Conservation (phyloP, 1,284 basidiomycete genomes). For the Cutaneotrichosporon cutaneum region DNA sequence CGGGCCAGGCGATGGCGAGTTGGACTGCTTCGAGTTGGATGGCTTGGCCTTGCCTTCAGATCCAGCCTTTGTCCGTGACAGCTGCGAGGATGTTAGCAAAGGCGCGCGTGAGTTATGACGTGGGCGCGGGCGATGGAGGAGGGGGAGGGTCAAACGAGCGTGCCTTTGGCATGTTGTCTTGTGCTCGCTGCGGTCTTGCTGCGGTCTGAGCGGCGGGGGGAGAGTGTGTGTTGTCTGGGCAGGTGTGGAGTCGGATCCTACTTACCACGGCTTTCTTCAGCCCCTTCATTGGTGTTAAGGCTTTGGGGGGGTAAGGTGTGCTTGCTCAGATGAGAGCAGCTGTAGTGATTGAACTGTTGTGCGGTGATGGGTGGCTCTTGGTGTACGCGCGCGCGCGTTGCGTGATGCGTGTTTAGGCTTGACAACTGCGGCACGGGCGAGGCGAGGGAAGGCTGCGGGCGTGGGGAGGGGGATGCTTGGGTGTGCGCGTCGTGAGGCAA, state of each 20-base stretch:
- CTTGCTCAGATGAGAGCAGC: background rate
- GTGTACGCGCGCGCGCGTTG: background rate
- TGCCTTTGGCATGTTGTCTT: background rate
- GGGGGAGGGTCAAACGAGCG: background rate
- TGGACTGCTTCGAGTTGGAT: conserved; percentile 53
- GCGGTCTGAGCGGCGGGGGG: background rate
- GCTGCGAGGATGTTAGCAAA: conserved; percentile 9
- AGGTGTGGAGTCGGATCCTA: conserved; percentile 14
- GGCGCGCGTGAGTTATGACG: background rate
- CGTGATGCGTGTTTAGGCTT: background rate
- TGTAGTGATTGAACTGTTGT: background rate
- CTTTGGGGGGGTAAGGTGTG: background rate
- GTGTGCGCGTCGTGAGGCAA: background rate
- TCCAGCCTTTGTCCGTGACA: conserved; percentile 46
- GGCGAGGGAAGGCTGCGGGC: background rate
- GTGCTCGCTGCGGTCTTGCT: background rate
- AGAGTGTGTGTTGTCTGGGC: background rate
- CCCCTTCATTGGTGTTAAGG: conserved; percentile 68
- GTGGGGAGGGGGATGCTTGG: background rate
- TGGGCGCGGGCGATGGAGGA: background rate
- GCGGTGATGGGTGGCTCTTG: background rate
- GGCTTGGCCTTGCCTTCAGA: conserved; percentile 48
- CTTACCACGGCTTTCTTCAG: conserved; percentile 82
- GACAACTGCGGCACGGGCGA: background rate
- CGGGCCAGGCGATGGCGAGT: conserved; percentile 31